These are phyloP conservation scores for Trichoderma guizhouense DNA, from an alignment of 2,329 filamentous ascomycete genomes.

Conservation along the genomic window DNA sequence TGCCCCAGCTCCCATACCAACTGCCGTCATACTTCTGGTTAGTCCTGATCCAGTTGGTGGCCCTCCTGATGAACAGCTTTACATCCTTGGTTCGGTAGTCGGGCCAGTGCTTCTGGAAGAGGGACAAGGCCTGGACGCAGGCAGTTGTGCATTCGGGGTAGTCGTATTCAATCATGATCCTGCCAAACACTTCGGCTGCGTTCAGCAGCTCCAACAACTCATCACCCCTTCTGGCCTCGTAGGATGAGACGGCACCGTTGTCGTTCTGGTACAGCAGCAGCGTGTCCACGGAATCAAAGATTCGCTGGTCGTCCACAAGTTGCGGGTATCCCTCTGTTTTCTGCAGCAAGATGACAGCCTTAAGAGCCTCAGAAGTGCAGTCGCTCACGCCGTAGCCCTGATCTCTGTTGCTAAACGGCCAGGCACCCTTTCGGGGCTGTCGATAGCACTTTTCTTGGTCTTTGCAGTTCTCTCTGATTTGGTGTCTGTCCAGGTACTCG, in stretches of 20 bases:
- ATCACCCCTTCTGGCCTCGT: constrained; percentile 78
- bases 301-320: constrained; percentile 70
- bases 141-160: constrained; percentile 98
- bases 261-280: constrained; percentile 86
- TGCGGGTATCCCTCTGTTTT: constrained; percentile 70
- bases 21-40: constrained; percentile 78
- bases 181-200: constrained; percentile 91
- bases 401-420: constrained; percentile 89
- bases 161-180: constrained; percentile 98
- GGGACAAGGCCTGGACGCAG: constrained; percentile 78
- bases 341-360: constrained; percentile 81
- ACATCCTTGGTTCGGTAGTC: constrained; percentile 77
- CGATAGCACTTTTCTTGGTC: constrained; percentile 81
- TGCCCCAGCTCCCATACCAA: constrained; percentile 98
- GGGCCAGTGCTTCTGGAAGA: constrained; percentile 80
- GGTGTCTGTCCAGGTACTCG: constrained; percentile 83
- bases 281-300: constrained; percentile 87
- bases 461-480: constrained; percentile 78
- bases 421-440: constrained; percentile 86
- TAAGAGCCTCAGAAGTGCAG: constrained; percentile 87
- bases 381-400: constrained; percentile 97
- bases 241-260: constrained; percentile 83
- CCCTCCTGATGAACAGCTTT: constrained; percentile 64
- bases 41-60: constrained; percentile 77
- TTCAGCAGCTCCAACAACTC: constrained; percentile 81